phyloP scores from a whole-genome alignment of 495 filamentous ascomycete species.

The Penicillium coffeae region DNA sequence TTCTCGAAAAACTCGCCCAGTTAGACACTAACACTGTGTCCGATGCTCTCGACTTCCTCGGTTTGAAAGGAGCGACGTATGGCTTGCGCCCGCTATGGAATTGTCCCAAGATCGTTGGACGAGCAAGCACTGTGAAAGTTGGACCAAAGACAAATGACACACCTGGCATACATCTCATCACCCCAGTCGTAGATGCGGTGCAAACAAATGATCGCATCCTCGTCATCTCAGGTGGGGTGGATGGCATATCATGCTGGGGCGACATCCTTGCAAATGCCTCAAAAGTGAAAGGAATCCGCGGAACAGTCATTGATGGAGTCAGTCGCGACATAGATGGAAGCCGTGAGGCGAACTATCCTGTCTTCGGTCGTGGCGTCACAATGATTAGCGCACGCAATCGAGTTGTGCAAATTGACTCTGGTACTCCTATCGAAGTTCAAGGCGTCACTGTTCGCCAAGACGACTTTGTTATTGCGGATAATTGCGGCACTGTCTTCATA shows the following conservation, averaged over 20 bases:
- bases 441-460: conserved; percentile 17
- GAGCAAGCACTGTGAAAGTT: conserved; percentile 18
- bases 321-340: conserved; percentile 21
- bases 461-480: conserved; percentile 21
- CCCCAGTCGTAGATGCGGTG: conserved; percentile 16
- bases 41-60: conserved; percentile 18
- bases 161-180: conserved; percentile 13
- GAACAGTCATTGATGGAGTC: conserved; percentile 25
- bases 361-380: conserved; percentile 20
- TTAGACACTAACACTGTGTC: conserved; percentile 22
- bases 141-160: conserved; percentile 9
- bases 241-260: conserved; percentile 20
- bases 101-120: conserved; percentile 22
- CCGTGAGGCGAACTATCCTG: conserved; percentile 12
- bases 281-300: conserved; percentile 14
- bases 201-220: conserved; percentile 18
- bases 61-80: conserved; percentile 19
- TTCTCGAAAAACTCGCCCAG: conserved; percentile 10
- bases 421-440: conserved; percentile 11
- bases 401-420: conserved; percentile 13
- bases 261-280: conserved; percentile 23
- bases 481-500: conserved; percentile 16
- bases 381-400: conserved; percentile 21
- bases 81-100: conserved; percentile 19
- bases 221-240: conserved; percentile 17